Conservation (phyloP, 2,329 filamentous ascomycete species). For the Fusarium albosuccineum region DNA sequence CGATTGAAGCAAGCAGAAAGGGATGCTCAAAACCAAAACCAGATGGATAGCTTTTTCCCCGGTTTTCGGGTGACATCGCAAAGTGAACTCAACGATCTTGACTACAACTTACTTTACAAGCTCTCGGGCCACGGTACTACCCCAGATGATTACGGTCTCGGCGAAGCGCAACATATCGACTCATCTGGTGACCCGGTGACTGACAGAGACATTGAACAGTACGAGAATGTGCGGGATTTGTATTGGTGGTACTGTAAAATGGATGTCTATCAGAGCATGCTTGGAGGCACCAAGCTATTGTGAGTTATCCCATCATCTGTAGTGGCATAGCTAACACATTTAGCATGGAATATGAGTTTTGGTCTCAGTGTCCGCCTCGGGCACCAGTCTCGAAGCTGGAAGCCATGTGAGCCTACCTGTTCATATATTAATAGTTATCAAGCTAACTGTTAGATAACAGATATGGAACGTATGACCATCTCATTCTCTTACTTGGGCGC, state of each 20-base stretch:
- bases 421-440: not conserved
- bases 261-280: slow-evolving; percentile 89
- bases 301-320: slow-evolving; percentile 62
- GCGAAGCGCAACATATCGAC: slow-evolving; percentile 46
- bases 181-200: slow-evolving; percentile 50
- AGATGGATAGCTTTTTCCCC: slow-evolving; percentile 46
- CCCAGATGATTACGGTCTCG: slow-evolving; percentile 55
- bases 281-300: slow-evolving; percentile 89
- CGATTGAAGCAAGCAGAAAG: slow-evolving; percentile 51
- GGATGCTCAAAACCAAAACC: slow-evolving; percentile 54
- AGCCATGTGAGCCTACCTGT: slow-evolving; percentile 68
- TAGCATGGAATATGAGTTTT: slow-evolving; percentile 83
- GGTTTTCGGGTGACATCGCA: slow-evolving; percentile 32
- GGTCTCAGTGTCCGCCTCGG: slow-evolving; percentile 90
- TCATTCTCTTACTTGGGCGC: slow-evolving; percentile 84
- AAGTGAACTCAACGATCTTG: slow-evolving; percentile 54
- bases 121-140: slow-evolving; percentile 57
- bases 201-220: slow-evolving; percentile 79
- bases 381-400: slow-evolving; percentile 82
- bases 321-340: slow-evolving; percentile 34
- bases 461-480: slow-evolving; percentile 90
- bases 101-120: slow-evolving; percentile 57
- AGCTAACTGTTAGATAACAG: slow-evolving; percentile 58
- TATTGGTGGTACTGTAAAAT: slow-evolving; percentile 98
- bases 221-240: slow-evolving; percentile 85